Evolutionary conservation across 768 basidiomycete species (phyloP), one percentile per base, ranked within the genome.

Genomic region (Amanita fuliginea): DNA sequence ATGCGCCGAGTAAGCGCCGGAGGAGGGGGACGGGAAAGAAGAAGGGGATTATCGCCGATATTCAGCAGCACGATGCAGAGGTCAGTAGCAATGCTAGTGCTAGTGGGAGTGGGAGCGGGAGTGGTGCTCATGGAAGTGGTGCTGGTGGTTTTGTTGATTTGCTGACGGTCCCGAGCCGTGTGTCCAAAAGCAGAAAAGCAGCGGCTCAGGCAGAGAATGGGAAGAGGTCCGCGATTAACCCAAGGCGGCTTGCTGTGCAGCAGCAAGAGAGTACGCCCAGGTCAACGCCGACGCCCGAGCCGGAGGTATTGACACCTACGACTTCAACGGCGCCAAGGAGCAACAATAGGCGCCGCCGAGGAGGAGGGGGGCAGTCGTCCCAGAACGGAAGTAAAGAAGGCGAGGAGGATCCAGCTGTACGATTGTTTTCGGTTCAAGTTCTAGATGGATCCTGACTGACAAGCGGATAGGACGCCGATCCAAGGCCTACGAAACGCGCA

Each of bases 11-110:
- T 52, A 83, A 83, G 59, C 75, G 84, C 37, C 77, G 74, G 56
- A 73, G 83, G 46, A 68, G 78, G 26, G 73, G 75, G 33, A 70
- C 71, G 47, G 80, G 76, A 46, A 88, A 84, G 67, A 81, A 82
- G 67, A 88, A 86, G 66, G 85, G 87, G 42, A 86, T 94, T 46
- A 68, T 94, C 46, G 72, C 84, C 14, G 90, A 93, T 64, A 91
- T 94, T 53, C 73, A 80, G 42, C 74, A 80, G 63, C 85, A 86
- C 56, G 86, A 88, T 61, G 82, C 72, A 44, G 74, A 77, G 53
- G 69, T 78, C 14, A 61, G 69, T 52, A 32, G 11, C 32, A 32
- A 4, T 13, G 32, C 32, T 32, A 32, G 32, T 32, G 32, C 7
- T 11, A 32, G 4, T 32, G 32, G 32, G 13, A 13, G 4, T 32